phyloP scores from a whole-genome alignment of 768 basidiomycete genomes.

The Favolaschia claudopus region DNA sequence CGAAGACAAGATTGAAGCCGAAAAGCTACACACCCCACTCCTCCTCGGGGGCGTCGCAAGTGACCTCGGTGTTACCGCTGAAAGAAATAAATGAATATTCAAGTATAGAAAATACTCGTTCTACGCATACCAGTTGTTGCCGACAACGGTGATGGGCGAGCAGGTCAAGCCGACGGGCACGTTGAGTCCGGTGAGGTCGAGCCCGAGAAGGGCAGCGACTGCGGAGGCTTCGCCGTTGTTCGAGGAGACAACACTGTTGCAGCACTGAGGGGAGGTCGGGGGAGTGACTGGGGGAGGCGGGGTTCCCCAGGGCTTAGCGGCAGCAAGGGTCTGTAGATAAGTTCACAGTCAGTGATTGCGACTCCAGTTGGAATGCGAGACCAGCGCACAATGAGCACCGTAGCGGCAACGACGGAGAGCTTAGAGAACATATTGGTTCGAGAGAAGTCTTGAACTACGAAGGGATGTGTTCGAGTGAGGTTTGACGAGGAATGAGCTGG shows the following conservation, averaged over 20 bases:
- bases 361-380: too few relatives aligned
- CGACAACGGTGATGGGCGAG: constrained; percentile 22
- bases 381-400: constrained; percentile 8
- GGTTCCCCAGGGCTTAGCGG: constrained; percentile 9
- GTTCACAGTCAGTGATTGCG: too few relatives aligned
- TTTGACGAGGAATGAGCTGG: too few relatives aligned
- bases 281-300: constrained; percentile 8
- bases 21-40: constrained; percentile 4
- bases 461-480: constrained; percentile 15
- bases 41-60: neutral
- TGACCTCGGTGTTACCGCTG: neutral
- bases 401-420: constrained; percentile 1
- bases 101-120: neutral
- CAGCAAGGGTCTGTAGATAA: constrained; percentile 19
- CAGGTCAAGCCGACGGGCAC: constrained; percentile 22
- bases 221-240: constrained; percentile 11
- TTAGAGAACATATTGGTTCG: constrained; percentile 20
- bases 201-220: neutral
- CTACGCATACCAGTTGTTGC: constrained; percentile 9
- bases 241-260: constrained; percentile 16
- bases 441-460: constrained; percentile 11
- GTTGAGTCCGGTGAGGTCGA: constrained; percentile 15
- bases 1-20: neutral
- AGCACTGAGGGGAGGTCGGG: constrained; percentile 22
- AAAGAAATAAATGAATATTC: neutral